Evolutionary conservation across 352 stramenopile species (phyloP), one percentile per base, ranked within the genome.

Genomic region (Phytophthora parvispora): DNA sequence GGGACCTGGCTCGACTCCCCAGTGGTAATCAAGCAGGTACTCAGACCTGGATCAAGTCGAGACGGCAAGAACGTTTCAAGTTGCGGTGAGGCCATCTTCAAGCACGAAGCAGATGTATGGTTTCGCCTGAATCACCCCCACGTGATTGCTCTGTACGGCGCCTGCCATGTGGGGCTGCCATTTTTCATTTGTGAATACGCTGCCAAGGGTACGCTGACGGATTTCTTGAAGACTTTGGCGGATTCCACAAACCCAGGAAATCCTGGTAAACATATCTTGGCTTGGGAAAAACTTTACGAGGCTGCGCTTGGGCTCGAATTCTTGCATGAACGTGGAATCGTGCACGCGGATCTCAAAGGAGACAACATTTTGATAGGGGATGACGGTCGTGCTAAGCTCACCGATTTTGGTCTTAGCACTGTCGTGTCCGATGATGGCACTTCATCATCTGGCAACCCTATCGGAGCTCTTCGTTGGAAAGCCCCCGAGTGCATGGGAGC

Each of bases 181-280:
- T 64, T 72, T 7, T 67, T 78, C 25, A 59, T 75, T n/a, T 72
- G 67, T 38, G 73, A 77, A 43, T 71, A 69, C 15, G 69, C 55
- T 9, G 24, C 48, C 9, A 62, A 75, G 1, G 62, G 72, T 7
- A 54, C 57, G 32, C 48, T 79, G 18, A 54, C 49, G 2, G 16
- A 31, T 7, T 79, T 65, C 32, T 40, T 79, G 53, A 53, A 53
- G 18, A 5, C 8, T 9, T 58, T 38, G 16, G 28, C 36, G 0
- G 24, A 25, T 1, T 34, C 42, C 38, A 29, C 25, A 47, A 25
- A 15, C 13, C 40, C n/a, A 47, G 40, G 13, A 15, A 22, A 4
- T 25, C 40, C 40, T 47, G 25, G 40, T 15, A 45, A 54, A 20
- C 38, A 31, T 20, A 10, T n/a, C 20, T 29, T 65, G 8, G 58